These are phyloP conservation scores for Tillandsia leiboldiana DNA, from an alignment of 176 grass and related monocot genomes.

Conservation along the genomic window DNA sequence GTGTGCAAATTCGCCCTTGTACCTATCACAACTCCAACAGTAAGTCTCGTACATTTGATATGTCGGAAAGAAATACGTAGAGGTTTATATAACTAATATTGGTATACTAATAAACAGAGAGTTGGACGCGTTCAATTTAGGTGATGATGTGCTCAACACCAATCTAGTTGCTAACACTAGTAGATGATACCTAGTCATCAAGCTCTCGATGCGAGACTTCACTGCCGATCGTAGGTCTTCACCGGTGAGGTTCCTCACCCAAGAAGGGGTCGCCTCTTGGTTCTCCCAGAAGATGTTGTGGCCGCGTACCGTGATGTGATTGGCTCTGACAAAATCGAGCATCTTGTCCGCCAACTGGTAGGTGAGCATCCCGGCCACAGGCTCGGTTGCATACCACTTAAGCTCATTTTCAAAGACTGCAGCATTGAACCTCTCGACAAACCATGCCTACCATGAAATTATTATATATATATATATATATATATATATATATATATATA, in stretches of 20 bases:
- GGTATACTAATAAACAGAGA: too few species aligned
- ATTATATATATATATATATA: neutral
- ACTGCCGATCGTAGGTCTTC: conserved; percentile 69
- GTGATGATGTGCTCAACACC: neutral
- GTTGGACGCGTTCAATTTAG: too few species aligned
- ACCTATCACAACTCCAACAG: conserved; percentile 4
- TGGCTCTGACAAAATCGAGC: conserved; percentile 77
- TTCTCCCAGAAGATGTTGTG: conserved; percentile 99
- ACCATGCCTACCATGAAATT: conserved; percentile 46
- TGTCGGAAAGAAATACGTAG: too few species aligned
- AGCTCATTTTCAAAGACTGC: conserved; percentile 99
- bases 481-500: neutral
- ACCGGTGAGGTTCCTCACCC: conserved; percentile 58
- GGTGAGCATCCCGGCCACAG: conserved; percentile 47
- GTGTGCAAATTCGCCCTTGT: conserved; percentile 93
- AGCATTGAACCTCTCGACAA: conserved; percentile 76
- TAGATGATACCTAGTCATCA: conserved; percentile 37
- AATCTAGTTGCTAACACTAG: neutral
- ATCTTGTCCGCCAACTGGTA: conserved; percentile 65
- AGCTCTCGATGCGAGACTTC: conserved; percentile 60
- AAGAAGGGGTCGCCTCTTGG: conserved; percentile 66
- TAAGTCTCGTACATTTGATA: too few species aligned
- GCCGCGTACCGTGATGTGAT: conserved; percentile 66
- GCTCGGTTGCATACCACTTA: conserved; percentile 97
- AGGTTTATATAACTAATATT: too few species aligned